These are phyloP conservation scores for Penicillium concentricum DNA, from an alignment of 2,329 filamentous ascomycete genomes.

Conservation along the genomic window DNA sequence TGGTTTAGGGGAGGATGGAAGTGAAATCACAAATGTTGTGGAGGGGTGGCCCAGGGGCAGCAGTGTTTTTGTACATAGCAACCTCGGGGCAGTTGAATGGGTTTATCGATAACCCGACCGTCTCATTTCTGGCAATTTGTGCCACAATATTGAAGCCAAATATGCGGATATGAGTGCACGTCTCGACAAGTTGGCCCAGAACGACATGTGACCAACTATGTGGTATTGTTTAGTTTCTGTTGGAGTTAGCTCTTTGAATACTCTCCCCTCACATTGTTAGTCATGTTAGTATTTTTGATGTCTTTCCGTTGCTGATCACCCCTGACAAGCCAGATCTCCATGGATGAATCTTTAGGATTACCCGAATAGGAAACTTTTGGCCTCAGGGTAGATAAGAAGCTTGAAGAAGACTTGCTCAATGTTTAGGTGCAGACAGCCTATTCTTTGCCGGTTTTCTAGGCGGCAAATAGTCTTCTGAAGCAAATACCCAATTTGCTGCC, in stretches of 20 bases:
- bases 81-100: no score
- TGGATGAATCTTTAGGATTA: no score
- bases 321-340: no score
- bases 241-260: not conserved
- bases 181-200: not conserved
- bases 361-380: no score
- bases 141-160: not conserved
- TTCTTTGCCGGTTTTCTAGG: no score
- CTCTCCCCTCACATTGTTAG: no score
- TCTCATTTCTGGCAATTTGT: not conserved
- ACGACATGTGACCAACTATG: not conserved
- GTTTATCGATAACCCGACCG: not conserved
- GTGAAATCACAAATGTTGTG: not conserved
- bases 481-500: not conserved
- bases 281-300: no score
- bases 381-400: no score
- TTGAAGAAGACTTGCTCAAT: no score
- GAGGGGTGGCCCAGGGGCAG: not conserved
- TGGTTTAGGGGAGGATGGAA: not conserved
- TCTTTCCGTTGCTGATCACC: no score
- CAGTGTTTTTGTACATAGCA: not conserved
- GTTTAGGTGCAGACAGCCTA: no score
- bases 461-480: no score
- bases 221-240: not conserved
- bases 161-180: not conserved